Base-by-base conservation (phyloP, 495 filamentous ascomycete genomes). In the Neurospora tetrasperma region DNA sequence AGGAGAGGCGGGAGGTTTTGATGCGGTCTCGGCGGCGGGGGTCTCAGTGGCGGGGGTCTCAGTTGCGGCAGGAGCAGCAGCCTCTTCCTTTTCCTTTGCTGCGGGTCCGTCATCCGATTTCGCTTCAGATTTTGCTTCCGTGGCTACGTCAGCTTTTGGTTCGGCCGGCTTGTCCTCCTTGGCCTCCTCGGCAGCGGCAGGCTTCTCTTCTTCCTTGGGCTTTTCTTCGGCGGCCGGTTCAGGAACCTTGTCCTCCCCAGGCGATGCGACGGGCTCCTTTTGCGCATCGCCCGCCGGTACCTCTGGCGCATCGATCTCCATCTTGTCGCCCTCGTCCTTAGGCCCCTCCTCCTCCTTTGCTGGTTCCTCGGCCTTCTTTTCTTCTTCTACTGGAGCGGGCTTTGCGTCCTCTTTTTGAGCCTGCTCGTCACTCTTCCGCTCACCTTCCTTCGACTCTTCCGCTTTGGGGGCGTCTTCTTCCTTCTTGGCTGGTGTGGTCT, bases 131-230 rank as follows among this genome's bases (percentile, higher is more conserved):
- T 69, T 43, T 5, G 72, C 59, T 14, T 71, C 71, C 70, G 74
- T 68, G 14, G 54, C 54, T 35, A 18, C 54, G 7, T 76, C 72
- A 31, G 72, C 9, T 31, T 41, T 54, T 18, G 75, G 41, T 42
- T 75, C 72, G 27, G 71, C 31, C 12, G 59, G 20, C 27, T 76
- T 72, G 75, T 12, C 40, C 40, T 42, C 40, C 71, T 75, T 68
- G 59, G 75, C 48, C 10, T 70, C 62, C 27, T 80, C 73, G 73
- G 76, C 31, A 70, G 54, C 12, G 69, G 75, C 71, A 8, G 75
- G 71, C 27, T 31, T 31, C 27, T 31, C 27, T 31, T 31, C 27
- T 2, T 31, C 27, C 2, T 31, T 31, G 27, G 27, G 27, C 27
- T 77, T 69, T 66, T 66, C 54, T 18, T 66, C 54, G 27, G 27